Conservation (phyloP, 2,329 filamentous ascomycete genomes). For the Phialemonium atrogriseum region DNA sequence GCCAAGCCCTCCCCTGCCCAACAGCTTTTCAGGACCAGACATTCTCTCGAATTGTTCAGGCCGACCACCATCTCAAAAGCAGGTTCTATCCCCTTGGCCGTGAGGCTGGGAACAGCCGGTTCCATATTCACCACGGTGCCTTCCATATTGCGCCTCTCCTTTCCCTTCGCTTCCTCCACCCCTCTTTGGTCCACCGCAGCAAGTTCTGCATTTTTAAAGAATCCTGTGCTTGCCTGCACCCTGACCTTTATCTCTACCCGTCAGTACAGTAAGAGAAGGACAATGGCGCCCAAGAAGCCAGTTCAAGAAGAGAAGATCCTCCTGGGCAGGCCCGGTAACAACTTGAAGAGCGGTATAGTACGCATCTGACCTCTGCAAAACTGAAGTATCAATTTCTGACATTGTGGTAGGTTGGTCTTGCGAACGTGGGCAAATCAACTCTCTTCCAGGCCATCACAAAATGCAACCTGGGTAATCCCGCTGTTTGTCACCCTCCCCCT, state of each 20-base stretch:
- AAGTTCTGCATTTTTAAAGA: slow-evolving; percentile 52
- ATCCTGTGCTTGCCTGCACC: slow-evolving; percentile 43
- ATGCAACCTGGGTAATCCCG: slow-evolving; percentile 92
- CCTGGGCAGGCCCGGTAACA: slow-evolving; percentile 94
- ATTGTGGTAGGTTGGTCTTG: slow-evolving; percentile 72
- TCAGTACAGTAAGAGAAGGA: slow-evolving; percentile 51
- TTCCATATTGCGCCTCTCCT: slow-evolving; percentile 16
- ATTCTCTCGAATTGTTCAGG: no score
- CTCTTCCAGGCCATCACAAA: slow-evolving; percentile 99
- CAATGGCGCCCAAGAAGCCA: slow-evolving; percentile 93
- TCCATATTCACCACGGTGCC: slow-evolving; percentile 11
- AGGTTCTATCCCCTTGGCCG: no score
- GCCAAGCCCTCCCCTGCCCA: no score
- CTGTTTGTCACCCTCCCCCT: slow-evolving; percentile 48
- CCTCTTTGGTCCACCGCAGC: slow-evolving; percentile 13
- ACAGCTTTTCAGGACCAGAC: no score
- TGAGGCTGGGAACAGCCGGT: slow-evolving; percentile 12
- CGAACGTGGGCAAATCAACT: slow-evolving; percentile 98
- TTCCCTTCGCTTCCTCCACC: slow-evolving; percentile 9
- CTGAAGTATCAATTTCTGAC: no score
- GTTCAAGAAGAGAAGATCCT: slow-evolving; percentile 92
- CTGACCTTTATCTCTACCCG: slow-evolving; percentile 40
- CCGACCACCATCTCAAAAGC: no score
- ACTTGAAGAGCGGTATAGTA: slow-evolving; percentile 98
- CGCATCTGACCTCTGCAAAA: slow-evolving; percentile 27